These are phyloP conservation scores for Carex scoparia DNA, from an alignment of 176 grass and related monocot genomes.

Conservation along the genomic window DNA sequence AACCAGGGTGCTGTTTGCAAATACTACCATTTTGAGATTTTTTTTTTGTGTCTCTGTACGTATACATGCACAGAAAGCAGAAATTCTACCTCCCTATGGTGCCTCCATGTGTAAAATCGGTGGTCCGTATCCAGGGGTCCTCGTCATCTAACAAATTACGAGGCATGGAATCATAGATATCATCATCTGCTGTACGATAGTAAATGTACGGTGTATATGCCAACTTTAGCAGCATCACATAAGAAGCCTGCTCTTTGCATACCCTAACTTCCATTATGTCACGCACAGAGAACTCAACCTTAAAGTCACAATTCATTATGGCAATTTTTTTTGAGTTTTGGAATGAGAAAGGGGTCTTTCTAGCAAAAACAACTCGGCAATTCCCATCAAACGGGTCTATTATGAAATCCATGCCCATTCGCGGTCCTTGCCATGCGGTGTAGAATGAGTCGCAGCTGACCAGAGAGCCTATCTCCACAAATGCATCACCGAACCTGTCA, in stretches of 20 bases:
- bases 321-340: constrained; percentile 23
- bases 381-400: constrained; percentile 67
- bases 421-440: constrained; percentile 52
- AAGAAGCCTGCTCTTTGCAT: constrained; percentile 24
- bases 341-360: constrained; percentile 53
- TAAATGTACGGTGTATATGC: constrained; percentile 28
- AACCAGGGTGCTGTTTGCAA: background rate
- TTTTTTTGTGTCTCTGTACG: background rate
- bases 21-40: background rate
- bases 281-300: constrained; percentile 54
- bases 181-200: constrained; percentile 82
- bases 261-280: constrained; percentile 46
- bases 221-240: constrained; percentile 46
- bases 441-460: constrained; percentile 33
- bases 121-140: constrained; percentile 78
- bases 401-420: constrained; percentile 38
- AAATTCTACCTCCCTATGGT: constrained; percentile 43
- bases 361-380: constrained; percentile 57
- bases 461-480: constrained; percentile 54
- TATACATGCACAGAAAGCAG: background rate
- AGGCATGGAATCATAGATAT: constrained; percentile 54
- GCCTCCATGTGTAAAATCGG: constrained; percentile 53
- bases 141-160: constrained; percentile 67
- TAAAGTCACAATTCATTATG: constrained; percentile 56
- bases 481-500: constrained; percentile 43